These are phyloP conservation scores for Hortaea werneckii DNA, from an alignment of 2,329 filamentous ascomycete species.

Conservation along the genomic window DNA sequence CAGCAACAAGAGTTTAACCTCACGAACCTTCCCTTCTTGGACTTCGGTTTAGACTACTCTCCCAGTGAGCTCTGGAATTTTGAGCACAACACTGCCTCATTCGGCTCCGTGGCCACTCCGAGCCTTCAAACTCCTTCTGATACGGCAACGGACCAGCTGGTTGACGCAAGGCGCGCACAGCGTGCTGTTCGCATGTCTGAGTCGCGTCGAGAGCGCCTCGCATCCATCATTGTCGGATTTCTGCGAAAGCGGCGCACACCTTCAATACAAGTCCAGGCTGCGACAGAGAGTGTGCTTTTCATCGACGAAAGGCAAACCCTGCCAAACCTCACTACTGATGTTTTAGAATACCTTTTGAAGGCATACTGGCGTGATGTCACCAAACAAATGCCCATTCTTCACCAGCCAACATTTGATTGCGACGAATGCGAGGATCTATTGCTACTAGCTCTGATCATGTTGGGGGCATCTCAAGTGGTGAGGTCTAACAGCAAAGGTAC, in stretches of 20 bases:
- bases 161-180: neutral
- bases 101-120: neutral
- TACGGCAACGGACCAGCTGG: neutral
- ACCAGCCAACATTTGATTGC: slow-evolving; percentile 81
- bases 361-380: slow-evolving; percentile 92
- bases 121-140: neutral
- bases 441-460: slow-evolving; percentile 75
- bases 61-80: slow-evolving; percentile 13
- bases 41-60: slow-evolving; percentile 17
- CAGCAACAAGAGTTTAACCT: slow-evolving; percentile 16
- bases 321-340: slow-evolving; percentile 62
- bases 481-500: slow-evolving; percentile 63
- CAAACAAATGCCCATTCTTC: slow-evolving; percentile 80
- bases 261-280: neutral
- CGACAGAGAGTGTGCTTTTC: slow-evolving; percentile 1
- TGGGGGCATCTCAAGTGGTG: slow-evolving; percentile 78
- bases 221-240: neutral
- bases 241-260: neutral
- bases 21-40: slow-evolving; percentile 14
- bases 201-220: neutral
- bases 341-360: slow-evolving; percentile 86
- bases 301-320: slow-evolving; percentile 4
- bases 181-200: neutral
- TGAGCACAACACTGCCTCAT: slow-evolving; percentile 1
- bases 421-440: slow-evolving; percentile 73